phyloP scores from a whole-genome alignment of 495 filamentous ascomycete genomes.

The Penicillium paxilli region DNA sequence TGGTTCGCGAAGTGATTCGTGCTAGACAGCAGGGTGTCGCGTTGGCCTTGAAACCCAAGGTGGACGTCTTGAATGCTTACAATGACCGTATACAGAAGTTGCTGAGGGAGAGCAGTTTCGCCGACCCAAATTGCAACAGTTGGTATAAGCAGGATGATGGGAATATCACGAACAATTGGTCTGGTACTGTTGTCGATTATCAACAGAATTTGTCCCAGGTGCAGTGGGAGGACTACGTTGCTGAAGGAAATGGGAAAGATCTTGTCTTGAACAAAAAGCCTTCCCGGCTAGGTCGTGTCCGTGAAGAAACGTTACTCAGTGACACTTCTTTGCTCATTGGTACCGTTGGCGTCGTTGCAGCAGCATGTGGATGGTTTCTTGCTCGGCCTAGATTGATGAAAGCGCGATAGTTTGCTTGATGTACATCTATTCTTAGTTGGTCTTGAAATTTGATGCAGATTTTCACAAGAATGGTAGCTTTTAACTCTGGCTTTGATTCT shows the following conservation, averaged over 20 bases:
- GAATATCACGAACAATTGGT: constrained; percentile 59
- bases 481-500: neutral
- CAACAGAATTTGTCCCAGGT: constrained; percentile 44
- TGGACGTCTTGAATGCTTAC: constrained; percentile 35
- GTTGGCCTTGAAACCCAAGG: constrained; percentile 39
- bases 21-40: constrained; percentile 35
- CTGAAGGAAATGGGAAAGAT: constrained; percentile 35
- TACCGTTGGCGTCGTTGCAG: constrained; percentile 23
- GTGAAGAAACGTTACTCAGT: constrained; percentile 43
- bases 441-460: neutral
- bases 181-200: constrained; percentile 50
- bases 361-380: constrained; percentile 13
- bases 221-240: constrained; percentile 49
- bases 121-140: constrained; percentile 52
- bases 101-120: constrained; percentile 46
- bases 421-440: neutral
- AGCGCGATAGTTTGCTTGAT: neutral
- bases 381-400: constrained; percentile 4
- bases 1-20: constrained; percentile 40
- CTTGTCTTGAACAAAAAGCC: constrained; percentile 30
- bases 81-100: constrained; percentile 47
- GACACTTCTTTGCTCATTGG: constrained; percentile 34
- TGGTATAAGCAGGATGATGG: constrained; percentile 59
- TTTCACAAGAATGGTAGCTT: neutral
- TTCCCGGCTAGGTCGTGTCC: constrained; percentile 40